Conservation (phyloP, 2,329 filamentous ascomycete species). For the Diaporthe aspalathi region DNA sequence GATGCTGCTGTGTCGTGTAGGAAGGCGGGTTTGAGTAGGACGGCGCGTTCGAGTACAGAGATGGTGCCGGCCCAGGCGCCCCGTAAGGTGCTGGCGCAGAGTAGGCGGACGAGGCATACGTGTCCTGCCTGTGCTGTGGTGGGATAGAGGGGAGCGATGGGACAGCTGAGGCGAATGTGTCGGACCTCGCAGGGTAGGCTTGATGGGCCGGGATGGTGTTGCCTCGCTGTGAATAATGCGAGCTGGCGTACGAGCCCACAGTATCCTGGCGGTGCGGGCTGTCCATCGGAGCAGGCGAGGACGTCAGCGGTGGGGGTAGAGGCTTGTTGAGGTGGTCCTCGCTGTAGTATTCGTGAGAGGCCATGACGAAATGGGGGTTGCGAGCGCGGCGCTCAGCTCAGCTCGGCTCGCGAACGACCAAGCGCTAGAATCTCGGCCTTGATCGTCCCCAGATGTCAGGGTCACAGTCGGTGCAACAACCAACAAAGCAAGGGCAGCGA, state of each 20-base stretch:
- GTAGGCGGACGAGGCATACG: conserved; percentile 36
- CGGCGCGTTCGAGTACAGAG: conserved; percentile 48
- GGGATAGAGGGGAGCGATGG: conserved; percentile 26
- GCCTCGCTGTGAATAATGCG: conserved; percentile 50
- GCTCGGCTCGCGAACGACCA: conserved; percentile 26
- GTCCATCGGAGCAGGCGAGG: conserved; percentile 38
- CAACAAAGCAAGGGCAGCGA: not conserved
- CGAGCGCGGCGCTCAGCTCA: conserved; percentile 39
- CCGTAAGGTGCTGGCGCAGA: conserved; percentile 55
- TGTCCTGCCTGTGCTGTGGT: conserved; percentile 35
- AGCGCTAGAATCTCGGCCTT: conserved; percentile 1
- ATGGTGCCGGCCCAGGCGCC: conserved; percentile 52
- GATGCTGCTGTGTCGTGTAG: conserved; percentile 50
- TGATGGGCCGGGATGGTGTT: conserved; percentile 48
- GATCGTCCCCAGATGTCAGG: conserved; percentile 26
- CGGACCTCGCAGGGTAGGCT: conserved; percentile 31
- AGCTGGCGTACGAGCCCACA: conserved; percentile 23
- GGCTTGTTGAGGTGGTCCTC: conserved; percentile 42
- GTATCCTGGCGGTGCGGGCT: conserved; percentile 35
- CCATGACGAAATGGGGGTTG: conserved; percentile 59
- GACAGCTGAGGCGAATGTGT: conserved; percentile 32
- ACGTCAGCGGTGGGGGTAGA: conserved; percentile 35
- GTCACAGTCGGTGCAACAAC: conserved; percentile 17
- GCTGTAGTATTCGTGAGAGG: conserved; percentile 74
- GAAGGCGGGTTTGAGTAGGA: conserved; percentile 46